Base-by-base conservation (phyloP, 83 land plant species). In the Isoetes engelmannii region DNA sequence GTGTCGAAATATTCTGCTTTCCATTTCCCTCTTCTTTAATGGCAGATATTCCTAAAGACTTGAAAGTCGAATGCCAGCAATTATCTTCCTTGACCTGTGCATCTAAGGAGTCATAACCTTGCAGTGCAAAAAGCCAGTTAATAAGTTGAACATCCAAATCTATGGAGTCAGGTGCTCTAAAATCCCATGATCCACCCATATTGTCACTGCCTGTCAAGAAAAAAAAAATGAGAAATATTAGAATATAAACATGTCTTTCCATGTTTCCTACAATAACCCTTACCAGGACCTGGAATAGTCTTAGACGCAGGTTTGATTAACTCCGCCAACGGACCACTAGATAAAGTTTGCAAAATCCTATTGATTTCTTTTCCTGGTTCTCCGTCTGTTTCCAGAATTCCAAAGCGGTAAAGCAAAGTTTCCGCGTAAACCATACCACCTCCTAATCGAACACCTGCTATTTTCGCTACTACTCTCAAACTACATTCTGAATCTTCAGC, bases 391-490 rank as follows among this genome's bases (percentile, higher is more conserved):
- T 87, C 93, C 62, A 95, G 81, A 6, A 95, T 83, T 67, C 97
- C 99, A 84, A 95, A 95, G 4, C 93, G 84, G 74, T 95, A 97
- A 73, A 95, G 83, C 48, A 95, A 78, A 13, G 91, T 74, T 82
- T 95, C 99, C 67, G 85, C 77, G 72, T 91, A 95, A 20, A 78
- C 83, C 88, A 95, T 95, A 64, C 97, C 99, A 68, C 99, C 99
- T 53, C 99, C 97, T 61, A 95, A 83, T 21, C 93, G 83, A 6
- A 95, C 76, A 57, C 93, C 97, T 45, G 91, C 73, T 54, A 95
- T 69, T 77, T 86, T 88, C 43, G 88, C 88, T 7, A 83, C 68
- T 15, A 85, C 72, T 51, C 65, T 88, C 60, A 95, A 78, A 70
- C 91, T 91, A 61, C 84, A 88, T 71, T 85, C 97, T 6, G 74